phyloP scores from a whole-genome alignment of 306 rosid species.

The Datisca glomerata region DNA sequence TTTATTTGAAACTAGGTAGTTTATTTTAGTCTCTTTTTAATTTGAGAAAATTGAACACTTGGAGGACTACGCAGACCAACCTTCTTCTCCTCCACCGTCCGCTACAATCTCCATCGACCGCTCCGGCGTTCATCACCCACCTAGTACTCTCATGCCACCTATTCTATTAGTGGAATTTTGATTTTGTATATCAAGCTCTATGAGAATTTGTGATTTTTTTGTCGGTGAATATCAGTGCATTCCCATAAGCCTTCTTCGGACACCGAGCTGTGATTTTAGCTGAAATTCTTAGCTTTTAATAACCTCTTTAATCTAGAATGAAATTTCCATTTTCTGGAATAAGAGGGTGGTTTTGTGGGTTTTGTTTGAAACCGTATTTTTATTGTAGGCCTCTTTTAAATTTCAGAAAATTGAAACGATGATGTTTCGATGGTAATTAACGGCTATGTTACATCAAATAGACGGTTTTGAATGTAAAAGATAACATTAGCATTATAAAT shows the following conservation, averaged over 20 bases:
- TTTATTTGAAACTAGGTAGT: too few relatives aligned
- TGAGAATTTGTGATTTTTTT: not conserved
- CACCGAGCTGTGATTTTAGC: constrained; percentile 24
- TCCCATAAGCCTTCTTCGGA: constrained; percentile 32
- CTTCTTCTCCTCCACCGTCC: constrained; percentile 18
- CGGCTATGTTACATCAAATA: too few relatives aligned
- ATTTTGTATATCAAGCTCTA: not conserved
- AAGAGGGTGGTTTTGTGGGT: too few relatives aligned
- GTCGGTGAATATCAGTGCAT: constrained; percentile 25
- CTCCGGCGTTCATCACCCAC: constrained; percentile 32
- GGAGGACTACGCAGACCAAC: constrained; percentile 14
- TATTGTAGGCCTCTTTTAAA: too few relatives aligned
- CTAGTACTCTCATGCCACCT: constrained; percentile 12
- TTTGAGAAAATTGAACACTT: constrained; percentile 22
- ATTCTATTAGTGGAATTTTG: constrained; percentile 5
- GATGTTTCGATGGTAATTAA: too few relatives aligned
- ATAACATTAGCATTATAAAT: too few relatives aligned
- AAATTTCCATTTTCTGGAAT: too few relatives aligned
- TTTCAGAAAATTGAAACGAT: too few relatives aligned
- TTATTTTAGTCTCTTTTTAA: too few relatives aligned
- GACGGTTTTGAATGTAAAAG: too few relatives aligned
- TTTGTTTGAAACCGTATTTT: too few relatives aligned
- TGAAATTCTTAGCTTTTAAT: not conserved
- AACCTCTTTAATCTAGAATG: too few relatives aligned
- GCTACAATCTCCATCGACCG: constrained; percentile 35